Base-by-base conservation (phyloP, 2,329 filamentous ascomycete species). In the Neofusicoccum parvum region DNA sequence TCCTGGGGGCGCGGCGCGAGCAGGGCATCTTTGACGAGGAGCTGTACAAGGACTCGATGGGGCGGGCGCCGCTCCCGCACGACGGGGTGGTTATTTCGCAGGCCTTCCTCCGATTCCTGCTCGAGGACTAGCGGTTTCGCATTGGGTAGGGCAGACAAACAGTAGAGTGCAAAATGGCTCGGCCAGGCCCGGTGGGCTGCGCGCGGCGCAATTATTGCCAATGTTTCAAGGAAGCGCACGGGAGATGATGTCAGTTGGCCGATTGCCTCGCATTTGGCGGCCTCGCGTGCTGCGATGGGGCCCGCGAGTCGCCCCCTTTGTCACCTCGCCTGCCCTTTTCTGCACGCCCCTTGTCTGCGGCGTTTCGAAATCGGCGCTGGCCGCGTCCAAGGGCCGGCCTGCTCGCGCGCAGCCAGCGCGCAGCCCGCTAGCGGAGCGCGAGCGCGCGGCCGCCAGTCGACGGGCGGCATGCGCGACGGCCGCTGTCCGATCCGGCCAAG, bases 81-180 rank as follows among this genome's bases (percentile, higher is more conserved):
- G 93, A 97, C 75, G 94, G 94, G 1, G 82, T 95, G n/a, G 79
- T 82, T 3, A 88, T 97, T 63, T 90, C 88, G 0, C 82, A 85
- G 68, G 89, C 87, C 0, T 96, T 97, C 75, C 75, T 97, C 72
- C 86, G 84, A 50, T 97, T 98, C 70, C 76, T 96, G 71, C 79
- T 87, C 54, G 88, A 92, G 69, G 83, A 73, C 51, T 70, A 66
- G 62, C 3, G 37, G 32, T 56, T 56, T 56, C 17, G 53, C 37
- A 5, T 41, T 46, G 17, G 41, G 39, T 34, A 53, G 49, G 32
- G 41, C 39, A 62, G 59, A 62, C 45, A 27, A 62, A 51, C 43
- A 20, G 15, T 49, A 53, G 60, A 63, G 15, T 17, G 14, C 12
- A 39, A 10, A 39, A 15, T 12, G 27, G 27, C 27, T 32, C 27